Evolutionary conservation across 441 rosid genomes (phyloP), one percentile per base, ranked within the genome.

Genomic region (Melastoma candidum): DNA sequence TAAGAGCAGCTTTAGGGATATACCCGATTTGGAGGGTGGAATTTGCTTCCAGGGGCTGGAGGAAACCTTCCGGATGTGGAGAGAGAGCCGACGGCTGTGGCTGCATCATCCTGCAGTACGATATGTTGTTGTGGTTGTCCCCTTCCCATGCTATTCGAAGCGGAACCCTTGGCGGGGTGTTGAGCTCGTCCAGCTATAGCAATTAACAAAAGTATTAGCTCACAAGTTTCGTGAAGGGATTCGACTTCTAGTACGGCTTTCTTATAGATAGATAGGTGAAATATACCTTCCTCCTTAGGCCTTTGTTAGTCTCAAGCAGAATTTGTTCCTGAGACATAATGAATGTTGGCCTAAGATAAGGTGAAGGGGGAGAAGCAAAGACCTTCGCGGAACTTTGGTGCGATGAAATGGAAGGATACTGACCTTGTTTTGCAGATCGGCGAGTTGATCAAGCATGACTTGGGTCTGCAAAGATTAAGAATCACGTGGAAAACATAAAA

Each of bases 341-440:
- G 22, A 32, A 39, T 26, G 36, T 17, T 36, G 46, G 43, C 7
- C 46, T 10, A 52, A 12, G 12, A 12, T 24, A 32, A 52, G 46
- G 43, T 32, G 22, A 39, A 14, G 43, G 46, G n/a, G 22, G 22
- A 17, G 22, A 17, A 17, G 22, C 22, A 17, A 17, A 17, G 22
- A 17, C 22, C 22, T 17, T 5, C 43, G 45, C 43, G 43, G 27
- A 52, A 36, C 24, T 13, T 10, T 43, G 7, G 11, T 17, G 47
- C n/a, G 26, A n/a, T 2, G 17, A 36, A 10, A 53, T 5, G 11
- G 0, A 24, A 22, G 2, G 5, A 44, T 24, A 43, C 72, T 0
- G 75, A 82, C 89, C 81, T 64, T 75, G 60, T 61, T 71, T n/a
- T 79, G 83, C 51, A 79, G 83, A 59, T 72, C 74, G 36, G 67